Evolutionary conservation across 345 rosid species (phyloP), one percentile per base, ranked within the genome.

Genomic region (Aquilaria sinensis): DNA sequence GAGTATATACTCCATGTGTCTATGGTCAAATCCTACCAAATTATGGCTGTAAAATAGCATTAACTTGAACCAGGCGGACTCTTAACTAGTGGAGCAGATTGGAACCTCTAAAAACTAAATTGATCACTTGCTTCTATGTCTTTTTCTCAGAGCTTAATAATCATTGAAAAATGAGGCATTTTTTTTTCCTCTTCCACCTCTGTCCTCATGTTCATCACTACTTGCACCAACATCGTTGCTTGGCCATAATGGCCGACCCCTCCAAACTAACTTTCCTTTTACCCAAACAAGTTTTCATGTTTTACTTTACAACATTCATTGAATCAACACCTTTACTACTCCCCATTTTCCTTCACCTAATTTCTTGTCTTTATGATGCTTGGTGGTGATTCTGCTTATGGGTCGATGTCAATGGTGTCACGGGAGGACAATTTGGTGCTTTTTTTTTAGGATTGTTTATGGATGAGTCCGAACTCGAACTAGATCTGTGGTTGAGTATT

Each of bases 381-480:
- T 10, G 67, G 59, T 30, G 82, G 63, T 51, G 72, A 68, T 51
- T 74, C 72, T 55, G 75, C 65, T 0, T 58, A 65, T 60, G 77
- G 78, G 14, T 72, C 76, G 2, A 72, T 74, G 70, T 89, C 91
- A 50, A 75, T 87, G 56, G 71, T 81, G 71, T 86, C 87, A 11
- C 77, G 75, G 64, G 85, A 83, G 29, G 89, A 80, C 48, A 67
- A 70, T 61, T 56, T 77, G 53, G 86, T 72, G 23, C 72, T 82
- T 33, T 88, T 93, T 4, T 85, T 84, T 12, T 94, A 85, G 77
- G 96, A 82, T 68, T 92, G 96, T 50, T 89, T 90, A 33, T 92
- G 1, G 74, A 66, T 33, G 96, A 82, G 62, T 72, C 70, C 37
- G 91, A 78, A 62, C 77, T 83, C 2, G 87, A 85, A 53, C 74